These are phyloP conservation scores for Umbelopsis vinacea DNA, from an alignment of 192 early-diverging fungal genomes.

Conservation along the genomic window DNA sequence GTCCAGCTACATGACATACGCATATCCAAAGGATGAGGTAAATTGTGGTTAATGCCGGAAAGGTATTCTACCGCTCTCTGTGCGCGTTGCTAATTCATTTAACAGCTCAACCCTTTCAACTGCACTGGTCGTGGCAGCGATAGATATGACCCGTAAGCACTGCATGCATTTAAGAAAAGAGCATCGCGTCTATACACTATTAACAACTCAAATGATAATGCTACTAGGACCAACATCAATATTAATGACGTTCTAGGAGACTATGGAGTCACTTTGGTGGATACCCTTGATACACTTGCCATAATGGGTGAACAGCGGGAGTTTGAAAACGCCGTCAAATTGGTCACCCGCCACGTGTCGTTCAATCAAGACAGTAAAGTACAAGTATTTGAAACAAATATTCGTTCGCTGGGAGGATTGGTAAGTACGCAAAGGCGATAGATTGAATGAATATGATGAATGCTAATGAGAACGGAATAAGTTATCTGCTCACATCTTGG, in stretches of 20 bases:
- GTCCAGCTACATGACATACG: constrained; percentile 78
- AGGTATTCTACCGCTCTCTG: neutral
- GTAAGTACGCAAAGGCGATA: constrained; percentile 26
- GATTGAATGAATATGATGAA: neutral
- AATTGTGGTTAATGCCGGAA: neutral
- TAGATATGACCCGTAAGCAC: constrained; percentile 57
- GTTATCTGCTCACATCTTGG: constrained; percentile 88
- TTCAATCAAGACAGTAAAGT: constrained; percentile 89
- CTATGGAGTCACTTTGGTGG: constrained; percentile 91
- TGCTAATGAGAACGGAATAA: neutral
- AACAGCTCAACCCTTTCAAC: constrained; percentile 75
- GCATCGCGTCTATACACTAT: neutral
- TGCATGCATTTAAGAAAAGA: neutral
- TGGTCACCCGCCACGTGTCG: constrained; percentile 64
- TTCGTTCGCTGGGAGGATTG: constrained; percentile 87
- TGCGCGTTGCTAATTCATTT: neutral
- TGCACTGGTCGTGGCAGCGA: constrained; percentile 82
- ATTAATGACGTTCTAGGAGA: constrained; percentile 96
- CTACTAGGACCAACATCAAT: constrained; percentile 49
- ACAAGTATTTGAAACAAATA: constrained; percentile 96
- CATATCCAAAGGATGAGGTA: constrained; percentile 88
- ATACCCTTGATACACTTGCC: constrained; percentile 87
- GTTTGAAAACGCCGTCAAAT: constrained; percentile 69
- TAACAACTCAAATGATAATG: neutral
- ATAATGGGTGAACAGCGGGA: constrained; percentile 67